Evolutionary conservation across 108 stramenopile species (phyloP).

Genomic region (Parietichytrium sp.): DNA sequence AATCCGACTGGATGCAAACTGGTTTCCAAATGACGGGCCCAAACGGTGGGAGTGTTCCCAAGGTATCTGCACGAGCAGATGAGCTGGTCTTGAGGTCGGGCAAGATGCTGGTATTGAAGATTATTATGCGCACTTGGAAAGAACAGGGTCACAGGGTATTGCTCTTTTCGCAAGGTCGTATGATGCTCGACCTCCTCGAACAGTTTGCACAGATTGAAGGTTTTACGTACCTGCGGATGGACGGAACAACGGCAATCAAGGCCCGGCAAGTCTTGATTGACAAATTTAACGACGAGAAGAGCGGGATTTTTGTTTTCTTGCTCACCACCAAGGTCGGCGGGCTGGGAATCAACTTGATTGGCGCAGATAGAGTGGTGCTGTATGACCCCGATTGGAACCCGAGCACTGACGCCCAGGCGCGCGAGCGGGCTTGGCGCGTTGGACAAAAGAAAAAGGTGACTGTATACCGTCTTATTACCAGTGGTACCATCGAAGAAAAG

Average conservation of each 20-base stretch:
- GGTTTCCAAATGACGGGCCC: neutral
- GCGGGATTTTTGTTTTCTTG: slow-evolving; percentile 79
- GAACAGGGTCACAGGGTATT: slow-evolving; percentile 88
- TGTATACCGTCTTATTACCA: slow-evolving; percentile 75
- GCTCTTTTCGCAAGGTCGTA: slow-evolving; percentile 88
- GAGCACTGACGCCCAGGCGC: slow-evolving; percentile 79
- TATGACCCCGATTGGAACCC: slow-evolving; percentile 97
- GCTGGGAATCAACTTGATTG: slow-evolving; percentile 75
- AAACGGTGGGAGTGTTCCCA: neutral
- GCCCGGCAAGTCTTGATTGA: slow-evolving; percentile 82
- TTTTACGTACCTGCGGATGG: slow-evolving; percentile 82
- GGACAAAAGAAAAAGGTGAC: slow-evolving; percentile 74
- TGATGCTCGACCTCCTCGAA: slow-evolving; percentile 91
- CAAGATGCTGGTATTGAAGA: slow-evolving; percentile 85
- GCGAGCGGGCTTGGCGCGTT: slow-evolving; percentile 90
- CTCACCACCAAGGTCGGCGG: slow-evolving; percentile 95
- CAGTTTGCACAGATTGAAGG: slow-evolving; percentile 65
- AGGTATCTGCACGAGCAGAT: neutral
- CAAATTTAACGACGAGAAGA: slow-evolving; percentile 77
- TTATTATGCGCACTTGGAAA: slow-evolving; percentile 86
- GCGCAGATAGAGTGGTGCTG: slow-evolving; percentile 66
- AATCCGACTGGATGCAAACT: neutral
- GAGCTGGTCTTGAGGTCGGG: slow-evolving; percentile 74
- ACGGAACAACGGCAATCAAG: slow-evolving; percentile 87
- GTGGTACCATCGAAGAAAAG: slow-evolving; percentile 87